Percentiles rank a stretch among this genome's conserved stretches.
phyloP scores from a whole-genome alignment of 2,329 filamentous ascomycete genomes.

The Neonectria faginata region DNA sequence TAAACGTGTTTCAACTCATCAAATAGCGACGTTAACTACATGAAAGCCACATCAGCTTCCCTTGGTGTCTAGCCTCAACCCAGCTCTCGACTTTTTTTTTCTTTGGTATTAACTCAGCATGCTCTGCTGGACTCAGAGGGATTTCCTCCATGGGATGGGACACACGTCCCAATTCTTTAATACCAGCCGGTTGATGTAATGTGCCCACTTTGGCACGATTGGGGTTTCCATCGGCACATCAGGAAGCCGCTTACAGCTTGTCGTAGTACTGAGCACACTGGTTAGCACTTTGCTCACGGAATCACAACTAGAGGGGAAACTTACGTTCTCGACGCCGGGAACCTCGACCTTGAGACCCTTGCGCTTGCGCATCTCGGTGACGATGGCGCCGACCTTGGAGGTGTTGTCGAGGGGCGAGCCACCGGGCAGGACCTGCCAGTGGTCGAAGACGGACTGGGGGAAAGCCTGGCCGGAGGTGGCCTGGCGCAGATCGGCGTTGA shows the following conservation, averaged over 20 bases:
- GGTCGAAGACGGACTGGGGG: constrained; percentile 98
- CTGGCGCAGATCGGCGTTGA: constrained; percentile 96
- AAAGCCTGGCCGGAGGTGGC: constrained; percentile 97
- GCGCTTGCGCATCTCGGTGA: constrained; percentile 94
- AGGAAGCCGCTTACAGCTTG: constrained; percentile 83
- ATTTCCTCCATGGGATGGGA: constrained; percentile 45
- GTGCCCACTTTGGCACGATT: constrained; percentile 58
- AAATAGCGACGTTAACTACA: constrained; percentile 58
- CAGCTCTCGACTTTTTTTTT: constrained; percentile 49
- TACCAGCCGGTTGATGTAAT: constrained; percentile 55
- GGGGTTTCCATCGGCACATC: constrained; percentile 59
- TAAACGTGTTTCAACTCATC: constrained; percentile 55
- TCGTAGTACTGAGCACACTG: constrained; percentile 82
- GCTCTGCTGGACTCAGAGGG: constrained; percentile 42
- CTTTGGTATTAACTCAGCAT: constrained; percentile 51
- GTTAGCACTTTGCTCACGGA: constrained; percentile 38
- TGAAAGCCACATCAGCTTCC: constrained; percentile 54
- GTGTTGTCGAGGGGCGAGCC: constrained; percentile 88
- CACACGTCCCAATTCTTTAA: constrained; percentile 48
- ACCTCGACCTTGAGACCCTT: constrained; percentile 99
- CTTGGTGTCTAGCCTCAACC: constrained; percentile 54
- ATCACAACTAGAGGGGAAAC: constrained; percentile 53
- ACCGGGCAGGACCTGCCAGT: constrained; percentile 97
- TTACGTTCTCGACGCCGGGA: constrained; percentile 94
- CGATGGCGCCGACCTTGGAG: constrained; percentile 84